phyloP scores from a whole-genome alignment of 2,329 filamentous ascomycete species.

The Penicillium griseofulvum region DNA sequence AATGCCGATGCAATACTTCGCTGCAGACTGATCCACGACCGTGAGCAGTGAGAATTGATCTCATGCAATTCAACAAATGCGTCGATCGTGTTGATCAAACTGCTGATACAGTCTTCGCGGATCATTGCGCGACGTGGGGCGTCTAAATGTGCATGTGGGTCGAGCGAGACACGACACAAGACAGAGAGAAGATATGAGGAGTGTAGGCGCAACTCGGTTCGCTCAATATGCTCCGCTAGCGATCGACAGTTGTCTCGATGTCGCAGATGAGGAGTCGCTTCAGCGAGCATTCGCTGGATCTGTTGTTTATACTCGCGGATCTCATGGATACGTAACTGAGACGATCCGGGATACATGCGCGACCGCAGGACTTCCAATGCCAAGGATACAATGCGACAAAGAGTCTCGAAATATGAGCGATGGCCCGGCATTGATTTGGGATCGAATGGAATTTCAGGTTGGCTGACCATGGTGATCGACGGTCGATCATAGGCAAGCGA shows the following conservation, averaged over 20 bases:
- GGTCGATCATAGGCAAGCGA: constrained; percentile 60
- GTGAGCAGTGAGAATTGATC: constrained; percentile 37
- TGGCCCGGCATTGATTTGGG: constrained; percentile 51
- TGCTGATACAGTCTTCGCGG: constrained; percentile 53
- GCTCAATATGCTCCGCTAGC: constrained; percentile 53
- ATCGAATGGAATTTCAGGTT: constrained; percentile 49
- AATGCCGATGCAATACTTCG: constrained; percentile 44
- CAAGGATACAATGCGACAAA: constrained; percentile 53
- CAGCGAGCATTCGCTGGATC: constrained; percentile 54
- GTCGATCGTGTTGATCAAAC: constrained; percentile 53
- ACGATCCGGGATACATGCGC: constrained; percentile 48
- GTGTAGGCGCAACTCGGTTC: constrained; percentile 59
- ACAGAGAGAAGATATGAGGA: constrained; percentile 61
- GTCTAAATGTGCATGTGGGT: constrained; percentile 41
- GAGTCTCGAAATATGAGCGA: constrained; percentile 55
- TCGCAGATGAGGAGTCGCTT: constrained; percentile 56
- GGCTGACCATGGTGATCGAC: constrained; percentile 52
- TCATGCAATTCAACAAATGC: constrained; percentile 55
- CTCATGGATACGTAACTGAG: constrained; percentile 50
- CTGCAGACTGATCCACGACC: constrained; percentile 45
- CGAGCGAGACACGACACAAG: constrained; percentile 56
- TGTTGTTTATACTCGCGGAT: constrained; percentile 56
- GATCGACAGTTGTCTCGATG: constrained; percentile 42
- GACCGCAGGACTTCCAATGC: constrained; percentile 56
- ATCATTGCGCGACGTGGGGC: constrained; percentile 36